Base-by-base conservation (phyloP, 1,139 yeast species). In the Pichia sp. region DNA sequence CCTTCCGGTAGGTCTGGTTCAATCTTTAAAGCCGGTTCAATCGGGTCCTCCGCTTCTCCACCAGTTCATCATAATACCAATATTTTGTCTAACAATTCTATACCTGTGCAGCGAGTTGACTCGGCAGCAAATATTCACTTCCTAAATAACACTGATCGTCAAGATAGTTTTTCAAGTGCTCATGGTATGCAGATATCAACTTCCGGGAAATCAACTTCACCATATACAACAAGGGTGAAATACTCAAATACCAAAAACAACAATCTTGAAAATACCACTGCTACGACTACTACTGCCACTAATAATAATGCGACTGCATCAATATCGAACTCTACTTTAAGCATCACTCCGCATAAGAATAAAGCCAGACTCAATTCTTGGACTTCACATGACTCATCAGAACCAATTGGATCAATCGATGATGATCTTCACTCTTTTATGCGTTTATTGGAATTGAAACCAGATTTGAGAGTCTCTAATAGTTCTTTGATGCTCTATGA, bases 351-450 rank as follows among this genome's bases (percentile, higher is more conserved):
- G n/a, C n/a, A n/a, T n/a, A n/a, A n/a, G n/a, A 37, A 48, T 2
- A 44, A 49, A 38, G 49, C 46, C 39, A 51, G 46, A 17, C 44
- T 50, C 8, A 41, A 43, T 18, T 47, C 55, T 6, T 42, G 51
- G 1, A 49, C 55, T 22, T 8, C 24, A 4, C 47, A 51, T 9
- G 45, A 53, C 1, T 59, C 55, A 25, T 38, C 40, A 4, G 60
- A 52, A 12, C 54, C 57, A 2, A 46, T 51, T 9, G 67, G 71
- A 49, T 52, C 58, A 1, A 32, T 52, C 21, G 88, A 80, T 50
- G 88, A 84, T 44, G 95, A 84, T 52, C 68, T 88, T 22, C 76
- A 83, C 43, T 86, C 82, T 41, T 89, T 89, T 64, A 84, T 89
- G 39, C 72, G 78, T 49, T 69, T 86, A 75, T 74, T 89, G 38